These are phyloP conservation scores for Colletotrichum tanaceti DNA, from an alignment of 2,329 filamentous ascomycete species.

Conservation along the genomic window DNA sequence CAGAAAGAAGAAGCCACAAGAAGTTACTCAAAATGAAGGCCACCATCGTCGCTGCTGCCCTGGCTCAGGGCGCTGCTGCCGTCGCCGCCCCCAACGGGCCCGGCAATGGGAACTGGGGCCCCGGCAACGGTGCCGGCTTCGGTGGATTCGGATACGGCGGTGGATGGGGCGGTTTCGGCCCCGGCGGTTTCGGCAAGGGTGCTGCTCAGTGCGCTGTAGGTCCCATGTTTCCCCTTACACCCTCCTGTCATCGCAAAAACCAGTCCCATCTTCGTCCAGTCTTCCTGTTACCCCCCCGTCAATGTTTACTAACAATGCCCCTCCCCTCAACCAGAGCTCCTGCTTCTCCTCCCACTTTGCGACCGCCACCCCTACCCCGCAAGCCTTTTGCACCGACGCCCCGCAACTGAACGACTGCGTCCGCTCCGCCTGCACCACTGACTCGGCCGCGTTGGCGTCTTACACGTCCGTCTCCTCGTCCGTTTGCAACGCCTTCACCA, in stretches of 20 bases:
- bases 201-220: conserved; percentile 34
- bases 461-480: conserved; percentile 43
- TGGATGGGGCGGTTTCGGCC: conserved; percentile 31
- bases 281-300: not conserved
- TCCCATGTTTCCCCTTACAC: not conserved
- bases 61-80: conserved; percentile 31
- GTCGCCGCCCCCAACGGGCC: conserved; percentile 31
- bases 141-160: conserved; percentile 32
- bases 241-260: conserved; percentile 4
- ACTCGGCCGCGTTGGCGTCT: conserved; percentile 37
- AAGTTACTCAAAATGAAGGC: conserved; percentile 27
- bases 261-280: not conserved
- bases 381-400: conserved; percentile 42
- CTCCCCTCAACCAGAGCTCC: conserved; percentile 30
- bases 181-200: conserved; percentile 23
- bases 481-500: conserved; percentile 42
- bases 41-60: conserved; percentile 31
- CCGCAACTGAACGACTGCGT: conserved; percentile 42
- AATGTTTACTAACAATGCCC: not conserved
- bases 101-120: conserved; percentile 30
- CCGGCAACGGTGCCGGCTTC: conserved; percentile 25
- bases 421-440: conserved; percentile 42
- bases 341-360: conserved; percentile 46
- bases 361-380: conserved; percentile 43
- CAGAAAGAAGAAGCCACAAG: conserved; percentile 1